These are phyloP conservation scores for Scleroderma citrinum DNA, from an alignment of 768 basidiomycete species.

Conservation along the genomic window DNA sequence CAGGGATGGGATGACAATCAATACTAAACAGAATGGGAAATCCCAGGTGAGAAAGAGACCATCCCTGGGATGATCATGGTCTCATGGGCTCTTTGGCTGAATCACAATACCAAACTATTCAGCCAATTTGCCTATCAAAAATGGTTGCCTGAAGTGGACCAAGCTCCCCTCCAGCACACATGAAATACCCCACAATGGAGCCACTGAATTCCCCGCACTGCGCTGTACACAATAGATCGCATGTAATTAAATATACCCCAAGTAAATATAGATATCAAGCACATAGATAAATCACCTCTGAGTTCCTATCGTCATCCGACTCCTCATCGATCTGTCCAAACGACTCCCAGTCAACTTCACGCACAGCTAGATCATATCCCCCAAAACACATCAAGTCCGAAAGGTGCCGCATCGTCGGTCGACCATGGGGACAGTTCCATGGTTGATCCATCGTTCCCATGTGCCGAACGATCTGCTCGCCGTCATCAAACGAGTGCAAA, in stretches of 20 bases:
- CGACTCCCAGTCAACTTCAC: conserved; percentile 32
- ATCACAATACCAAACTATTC: no score
- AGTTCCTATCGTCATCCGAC: background rate
- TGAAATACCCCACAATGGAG: background rate
- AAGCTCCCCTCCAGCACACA: no score
- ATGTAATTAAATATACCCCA: no score
- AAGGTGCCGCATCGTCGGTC: conserved; percentile 79
- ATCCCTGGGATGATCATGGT: no score
- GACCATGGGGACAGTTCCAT: conserved; percentile 85
- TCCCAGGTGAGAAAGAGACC: no score
- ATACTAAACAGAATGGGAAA: no score
- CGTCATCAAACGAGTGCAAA: background rate
- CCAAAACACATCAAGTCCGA: conserved; percentile 41
- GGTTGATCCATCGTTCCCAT: conserved; percentile 85
- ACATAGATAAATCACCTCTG: background rate
- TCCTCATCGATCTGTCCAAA: conserved; percentile 16
- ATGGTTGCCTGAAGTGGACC: no score
- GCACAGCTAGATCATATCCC: conserved; percentile 8
- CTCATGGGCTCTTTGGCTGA: no score
- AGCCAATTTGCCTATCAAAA: no score
- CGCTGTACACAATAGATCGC: no score
- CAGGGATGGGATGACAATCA: no score
- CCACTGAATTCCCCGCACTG: background rate
- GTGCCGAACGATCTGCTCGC: conserved; percentile 58
- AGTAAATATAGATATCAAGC: no score